phyloP scores from a whole-genome alignment of 257 asterid genomes.

The Anisodus tanguticus region DNA sequence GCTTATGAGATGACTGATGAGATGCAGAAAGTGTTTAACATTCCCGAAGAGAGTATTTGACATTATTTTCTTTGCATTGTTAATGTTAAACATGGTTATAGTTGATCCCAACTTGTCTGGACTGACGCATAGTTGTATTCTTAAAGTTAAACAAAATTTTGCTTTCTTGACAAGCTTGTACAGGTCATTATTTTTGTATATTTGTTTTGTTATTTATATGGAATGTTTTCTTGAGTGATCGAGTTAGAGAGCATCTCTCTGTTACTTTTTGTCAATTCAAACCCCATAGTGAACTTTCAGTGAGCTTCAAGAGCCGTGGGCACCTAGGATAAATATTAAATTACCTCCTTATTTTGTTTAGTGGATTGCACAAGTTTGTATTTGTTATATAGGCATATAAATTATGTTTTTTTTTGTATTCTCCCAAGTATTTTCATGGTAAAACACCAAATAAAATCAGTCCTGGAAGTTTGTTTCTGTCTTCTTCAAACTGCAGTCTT shows the following conservation, averaged over 20 bases:
- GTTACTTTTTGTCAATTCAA: neutral
- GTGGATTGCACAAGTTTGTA: no score
- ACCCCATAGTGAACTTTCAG: neutral
- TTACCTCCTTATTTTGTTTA: no score
- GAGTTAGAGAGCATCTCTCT: neutral
- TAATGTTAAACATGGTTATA: neutral
- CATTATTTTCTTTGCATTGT: neutral
- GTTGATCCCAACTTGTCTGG: neutral
- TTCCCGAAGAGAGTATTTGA: neutral
- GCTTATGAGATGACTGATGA: slow-evolving; percentile 16
- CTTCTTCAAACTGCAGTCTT: no score
- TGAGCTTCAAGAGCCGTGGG: no score
- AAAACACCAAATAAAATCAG: no score
- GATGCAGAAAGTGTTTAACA: neutral
- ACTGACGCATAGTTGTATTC: neutral
- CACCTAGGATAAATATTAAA: no score
- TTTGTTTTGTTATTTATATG: slow-evolving; percentile 1
- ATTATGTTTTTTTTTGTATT: no score
- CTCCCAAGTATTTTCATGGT: no score
- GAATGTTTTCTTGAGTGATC: neutral
- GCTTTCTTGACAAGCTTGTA: neutral
- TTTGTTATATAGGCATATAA: no score
- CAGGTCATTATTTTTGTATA: neutral
- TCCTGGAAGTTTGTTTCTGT: no score
- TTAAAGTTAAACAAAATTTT: neutral